Base-by-base conservation (phyloP, 495 filamentous ascomycete species). In the Cladorrhinum samala region DNA sequence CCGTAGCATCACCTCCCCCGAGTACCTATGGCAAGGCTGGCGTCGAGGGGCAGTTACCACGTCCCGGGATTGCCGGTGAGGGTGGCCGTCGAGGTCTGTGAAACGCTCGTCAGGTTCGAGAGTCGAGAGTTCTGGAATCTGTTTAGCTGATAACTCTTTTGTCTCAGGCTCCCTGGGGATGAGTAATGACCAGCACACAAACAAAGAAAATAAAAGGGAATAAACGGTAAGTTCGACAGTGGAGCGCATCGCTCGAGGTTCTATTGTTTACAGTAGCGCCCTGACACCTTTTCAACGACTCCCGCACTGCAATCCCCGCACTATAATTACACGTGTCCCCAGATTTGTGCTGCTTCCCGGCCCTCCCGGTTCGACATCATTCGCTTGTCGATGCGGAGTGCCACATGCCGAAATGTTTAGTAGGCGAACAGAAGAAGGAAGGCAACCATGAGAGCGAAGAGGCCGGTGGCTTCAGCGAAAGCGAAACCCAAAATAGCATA, bases 381-480 rank as follows among this genome's bases (percentile, higher is more conserved):
- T 33, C 6, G 27, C 27, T 1, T 30, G 24, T 8, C 45, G 23
- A n/a, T 0, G 14, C 16, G 17, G 45, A 33, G 45, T 23, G 25
- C 9, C 23, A 14, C 16, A 33, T 30, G 52, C 30, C 33, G 33
- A 38, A 41, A n/a, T n/a, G n/a, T 65, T 51, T 68, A 70, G 61
- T 68, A 68, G 55, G 63, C 60, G 55, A 63, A 72, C 52, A 72
- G 62, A 38, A 72, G 62, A 52, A 72, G 61, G 63, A 72, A 70
- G 7, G 69, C 68, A 56, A 72, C 61, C 69, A 72, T 72, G 55
- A 72, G 63, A 36, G 69, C 68, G 57, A 72, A 72, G 33, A 72
- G 60, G 47, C 69, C 68, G 20, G 69, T 72, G 44, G 68, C 68
- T 57, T 71, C 70, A 44, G 70, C 64, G 43, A 71, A 64, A 40